Percentiles rank a stretch among this genome's conserved stretches.
Conservation (phyloP, 2,329 filamentous ascomycete species). For the Fusarium sp. region DNA sequence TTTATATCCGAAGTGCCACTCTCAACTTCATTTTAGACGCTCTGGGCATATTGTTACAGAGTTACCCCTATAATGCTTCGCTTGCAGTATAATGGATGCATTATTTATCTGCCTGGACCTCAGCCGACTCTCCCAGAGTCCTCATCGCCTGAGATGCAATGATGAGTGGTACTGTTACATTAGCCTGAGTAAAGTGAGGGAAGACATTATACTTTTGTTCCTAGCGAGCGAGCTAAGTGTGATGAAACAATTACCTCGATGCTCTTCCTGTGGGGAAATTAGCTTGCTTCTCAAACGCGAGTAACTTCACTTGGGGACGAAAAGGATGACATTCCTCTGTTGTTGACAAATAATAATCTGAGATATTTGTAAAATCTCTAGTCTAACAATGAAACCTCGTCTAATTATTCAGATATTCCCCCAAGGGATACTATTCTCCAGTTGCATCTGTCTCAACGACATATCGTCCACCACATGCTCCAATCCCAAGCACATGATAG, state of each 20-base stretch:
- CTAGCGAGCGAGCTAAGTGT: not conserved
- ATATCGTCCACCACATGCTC: slow-evolving; percentile 6
- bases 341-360: not conserved
- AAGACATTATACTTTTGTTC: not conserved
- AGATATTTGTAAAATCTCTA: not conserved
- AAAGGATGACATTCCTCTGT: not conserved
- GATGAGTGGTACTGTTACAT: not conserved
- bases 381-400: no score
- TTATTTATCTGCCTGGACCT: not conserved
- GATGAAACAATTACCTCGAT: not conserved
- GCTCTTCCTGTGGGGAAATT: not conserved
- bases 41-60: no score
- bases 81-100: no score
- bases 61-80: no score
- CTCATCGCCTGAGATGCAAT: not conserved
- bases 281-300: not conserved
- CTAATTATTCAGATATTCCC: rapidly evolving
- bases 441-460: slow-evolving; percentile 21
- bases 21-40: no score
- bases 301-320: not conserved
- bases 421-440: not conserved
- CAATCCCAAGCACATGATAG: slow-evolving; percentile 20
- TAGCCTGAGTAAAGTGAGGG: not conserved
- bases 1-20: not conserved
- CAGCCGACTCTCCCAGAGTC: not conserved